A percentile compares a stretch with the other conserved stretches of the same genome.
phyloP scores from a whole-genome alignment of 768 basidiomycete species.

The Tulasnella sp. region DNA sequence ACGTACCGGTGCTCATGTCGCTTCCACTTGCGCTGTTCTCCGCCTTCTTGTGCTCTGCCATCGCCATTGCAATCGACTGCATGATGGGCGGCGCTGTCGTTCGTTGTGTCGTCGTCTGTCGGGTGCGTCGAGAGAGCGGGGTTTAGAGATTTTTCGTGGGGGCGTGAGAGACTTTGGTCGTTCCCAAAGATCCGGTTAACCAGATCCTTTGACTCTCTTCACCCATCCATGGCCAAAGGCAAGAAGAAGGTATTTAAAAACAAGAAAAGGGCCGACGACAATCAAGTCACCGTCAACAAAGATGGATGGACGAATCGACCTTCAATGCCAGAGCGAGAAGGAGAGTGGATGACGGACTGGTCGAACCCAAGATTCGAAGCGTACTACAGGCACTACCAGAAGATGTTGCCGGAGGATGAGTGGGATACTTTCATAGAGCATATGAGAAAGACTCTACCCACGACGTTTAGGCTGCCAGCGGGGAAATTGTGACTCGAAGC shows the following conservation, averaged over 20 bases:
- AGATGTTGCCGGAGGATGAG: conserved; percentile 57
- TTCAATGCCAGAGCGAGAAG: conserved; percentile 3
- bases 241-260: conserved; percentile 1
- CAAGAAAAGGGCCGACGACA: background rate
- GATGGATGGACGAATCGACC: conserved; percentile 6
- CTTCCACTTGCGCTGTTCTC: conserved; percentile 12
- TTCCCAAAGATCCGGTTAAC: background rate
- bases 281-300: background rate
- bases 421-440: conserved; percentile 63
- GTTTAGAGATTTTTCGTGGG: background rate
- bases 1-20: conserved; percentile 11
- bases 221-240: background rate
- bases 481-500: conserved; percentile 54
- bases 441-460: conserved; percentile 66
- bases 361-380: conserved; percentile 29
- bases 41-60: conserved; percentile 8
- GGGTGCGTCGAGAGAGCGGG: background rate
- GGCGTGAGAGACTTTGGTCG: background rate
- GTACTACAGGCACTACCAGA: conserved; percentile 50
- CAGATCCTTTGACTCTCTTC: background rate
- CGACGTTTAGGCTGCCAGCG: conserved; percentile 87
- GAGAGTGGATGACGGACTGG: conserved; percentile 17
- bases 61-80: background rate
- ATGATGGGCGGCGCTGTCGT: background rate
- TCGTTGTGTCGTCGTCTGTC: background rate